Evolutionary conservation across 2,329 filamentous ascomycete genomes (phyloP), one percentile per base, ranked within the genome.

Genomic region (Aspergillus calidoustus): DNA sequence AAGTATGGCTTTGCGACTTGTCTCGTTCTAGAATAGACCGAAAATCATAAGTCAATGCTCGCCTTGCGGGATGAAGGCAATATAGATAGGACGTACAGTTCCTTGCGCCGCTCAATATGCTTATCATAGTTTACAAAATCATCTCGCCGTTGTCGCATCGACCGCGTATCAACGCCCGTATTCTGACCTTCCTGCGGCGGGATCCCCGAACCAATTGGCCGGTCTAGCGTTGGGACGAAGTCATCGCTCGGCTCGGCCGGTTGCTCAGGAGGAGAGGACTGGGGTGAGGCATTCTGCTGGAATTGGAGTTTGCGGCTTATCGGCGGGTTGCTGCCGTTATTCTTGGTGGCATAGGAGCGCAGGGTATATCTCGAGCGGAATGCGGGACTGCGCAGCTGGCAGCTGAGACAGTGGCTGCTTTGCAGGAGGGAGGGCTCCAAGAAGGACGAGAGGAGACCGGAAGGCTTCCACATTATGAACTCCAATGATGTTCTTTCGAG

Each of bases 1-100:
- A 97, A 99, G 79, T 99, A 99, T 2, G 94, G 93, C 61, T 91
- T 91, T 22, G 89, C 83, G 72, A 96, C 89, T 75, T 92, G 88
- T 68, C 86, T 84, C 49, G 91, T 91, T 57, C 89, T 92, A 67
- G 70, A 23, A 25, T 13, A 34, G 28, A 46, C 4, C 11, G 38
- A 17, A 48, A 50, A 48, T 17, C 22, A 34, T 54, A 43, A 49
- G 41, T 41, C 34, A 41, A 41, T 41, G 34, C 34, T 41, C 34
- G 34, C 15, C 13, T 13, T 13, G 4, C 34, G 15, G 64, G 57
- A 30, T n/a, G 57, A 50, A 9, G 17, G 46, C 34, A 68, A 25
- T 44, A 28, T 50, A 34, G n/a, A 28, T 28, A 7, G 44, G 13
- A 63, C 82, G 66, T 83, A 93, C 90, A 98, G 82, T 74, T 92